Evolutionary conservation across 345 rosid genomes (phyloP).

Genomic region (Corchorus olitorius): DNA sequence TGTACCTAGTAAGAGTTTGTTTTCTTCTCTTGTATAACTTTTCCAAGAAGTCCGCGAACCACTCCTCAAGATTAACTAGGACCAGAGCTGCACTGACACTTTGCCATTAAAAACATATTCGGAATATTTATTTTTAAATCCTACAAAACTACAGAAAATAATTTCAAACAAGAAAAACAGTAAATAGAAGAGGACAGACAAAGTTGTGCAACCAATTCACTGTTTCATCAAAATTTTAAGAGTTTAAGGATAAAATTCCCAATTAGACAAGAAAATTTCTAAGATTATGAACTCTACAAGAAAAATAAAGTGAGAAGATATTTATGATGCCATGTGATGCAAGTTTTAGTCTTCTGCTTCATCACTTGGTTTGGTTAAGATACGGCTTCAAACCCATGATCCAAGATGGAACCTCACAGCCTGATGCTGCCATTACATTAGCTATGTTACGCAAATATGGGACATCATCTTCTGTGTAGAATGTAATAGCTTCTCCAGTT

Average conservation of each 20-base stretch:
- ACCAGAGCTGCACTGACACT: not conserved
- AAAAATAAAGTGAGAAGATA: no score
- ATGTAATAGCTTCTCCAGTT: slow-evolving; percentile 82
- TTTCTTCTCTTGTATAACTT: not conserved
- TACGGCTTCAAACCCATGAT: slow-evolving; percentile 65
- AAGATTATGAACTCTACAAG: not conserved
- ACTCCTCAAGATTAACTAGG: not conserved
- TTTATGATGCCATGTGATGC: not conserved
- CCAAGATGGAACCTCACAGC: slow-evolving; percentile 94
- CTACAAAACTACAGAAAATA: not conserved
- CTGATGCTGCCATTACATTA: slow-evolving; percentile 78
- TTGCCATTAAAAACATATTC: not conserved
- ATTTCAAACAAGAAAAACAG: not conserved
- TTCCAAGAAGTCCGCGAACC: not conserved
- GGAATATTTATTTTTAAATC: no score
- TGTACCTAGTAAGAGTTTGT: not conserved
- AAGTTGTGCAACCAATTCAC: not conserved
- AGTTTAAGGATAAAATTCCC: not conserved
- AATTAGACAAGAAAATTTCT: not conserved
- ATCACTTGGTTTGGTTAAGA: slow-evolving; percentile 65
- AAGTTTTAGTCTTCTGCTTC: slow-evolving; percentile 32
- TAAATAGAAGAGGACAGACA: not conserved
- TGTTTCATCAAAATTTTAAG: no score
- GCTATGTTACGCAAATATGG: slow-evolving; percentile 81
- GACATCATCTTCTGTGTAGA: slow-evolving; percentile 79